Conservation (phyloP, 163 green algal genomes). For the Chlamydomonas reinhardtii region DNA sequence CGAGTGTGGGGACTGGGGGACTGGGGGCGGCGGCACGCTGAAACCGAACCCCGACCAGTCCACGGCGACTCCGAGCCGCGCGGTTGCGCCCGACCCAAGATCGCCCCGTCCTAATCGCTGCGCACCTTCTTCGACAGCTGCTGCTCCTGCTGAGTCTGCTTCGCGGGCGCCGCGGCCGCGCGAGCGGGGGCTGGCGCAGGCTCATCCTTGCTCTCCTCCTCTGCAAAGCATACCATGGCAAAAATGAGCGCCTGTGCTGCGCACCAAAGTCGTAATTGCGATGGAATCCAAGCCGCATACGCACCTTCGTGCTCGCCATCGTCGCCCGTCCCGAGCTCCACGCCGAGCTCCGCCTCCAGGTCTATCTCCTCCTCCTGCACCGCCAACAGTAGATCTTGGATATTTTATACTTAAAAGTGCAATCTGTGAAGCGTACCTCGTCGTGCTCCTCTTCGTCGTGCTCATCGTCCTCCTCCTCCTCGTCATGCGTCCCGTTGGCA, state of each 20-base stretch:
- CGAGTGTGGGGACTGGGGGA: too few species aligned
- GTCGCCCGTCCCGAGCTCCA: slow-evolving; percentile 44
- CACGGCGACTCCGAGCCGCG: too few species aligned
- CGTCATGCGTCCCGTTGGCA: slow-evolving; percentile 39
- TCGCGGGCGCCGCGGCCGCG: slow-evolving; percentile 22
- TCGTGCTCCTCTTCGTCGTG: slow-evolving; percentile 7
- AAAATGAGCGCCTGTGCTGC: not conserved
- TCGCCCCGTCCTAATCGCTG: too few species aligned
- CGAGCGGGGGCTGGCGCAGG: not conserved
- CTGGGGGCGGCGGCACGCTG: too few species aligned
- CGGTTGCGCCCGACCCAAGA: too few species aligned
- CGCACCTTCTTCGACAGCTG: slow-evolving; percentile 85
- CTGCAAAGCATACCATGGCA: not conserved
- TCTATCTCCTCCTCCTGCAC: slow-evolving; percentile 48
- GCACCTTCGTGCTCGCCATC: slow-evolving; percentile 43
- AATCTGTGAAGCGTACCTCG: slow-evolving; percentile 9
- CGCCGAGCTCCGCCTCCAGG: slow-evolving; percentile 49
- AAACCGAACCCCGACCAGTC: too few species aligned
- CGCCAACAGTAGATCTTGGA: not conserved
- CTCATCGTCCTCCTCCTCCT: slow-evolving; percentile 36
- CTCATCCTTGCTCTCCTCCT: slow-evolving; percentile 35
- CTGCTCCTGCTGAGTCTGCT: slow-evolving; percentile 67
- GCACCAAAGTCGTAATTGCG: not conserved
- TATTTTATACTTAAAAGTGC: not conserved
- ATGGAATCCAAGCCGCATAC: too few species aligned